These are phyloP conservation scores for Suhomyces sp. DNA, from an alignment of 805 yeast genomes.

Conservation along the genomic window DNA sequence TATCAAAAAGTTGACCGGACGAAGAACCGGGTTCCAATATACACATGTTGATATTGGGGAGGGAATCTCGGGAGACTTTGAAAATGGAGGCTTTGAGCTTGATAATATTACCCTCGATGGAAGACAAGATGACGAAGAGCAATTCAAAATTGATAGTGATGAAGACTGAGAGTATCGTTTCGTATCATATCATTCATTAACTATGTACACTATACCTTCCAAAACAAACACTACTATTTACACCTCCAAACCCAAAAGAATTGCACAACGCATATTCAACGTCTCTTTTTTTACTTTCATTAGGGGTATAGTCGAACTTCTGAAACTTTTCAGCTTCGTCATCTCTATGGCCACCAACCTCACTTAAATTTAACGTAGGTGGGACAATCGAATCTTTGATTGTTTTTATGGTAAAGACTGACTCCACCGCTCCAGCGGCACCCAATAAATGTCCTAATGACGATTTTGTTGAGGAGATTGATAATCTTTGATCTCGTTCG, in stretches of 20 bases:
- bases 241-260: slow-evolving; percentile 98
- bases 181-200: neutral
- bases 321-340: slow-evolving; percentile 42
- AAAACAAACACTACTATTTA: slow-evolving; percentile 74
- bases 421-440: slow-evolving; percentile 94
- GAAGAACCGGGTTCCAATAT: no score
- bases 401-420: slow-evolving; percentile 74
- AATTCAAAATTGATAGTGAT: slow-evolving; percentile 8
- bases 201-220: slow-evolving; percentile 13
- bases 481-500: slow-evolving; percentile 35
- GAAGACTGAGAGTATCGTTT: slow-evolving; percentile 1
- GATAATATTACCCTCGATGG: slow-evolving; percentile 3
- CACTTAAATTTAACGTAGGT: slow-evolving; percentile 72
- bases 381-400: slow-evolving; percentile 60
- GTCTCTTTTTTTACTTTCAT: slow-evolving; percentile 37
- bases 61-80: no score
- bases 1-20: neutral
- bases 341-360: slow-evolving; percentile 48
- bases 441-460: slow-evolving; percentile 93
- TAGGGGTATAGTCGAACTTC: slow-evolving; percentile 58
- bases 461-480: slow-evolving; percentile 83
- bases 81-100: slow-evolving; percentile 8
- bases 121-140: neutral
- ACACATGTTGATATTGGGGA: neutral
- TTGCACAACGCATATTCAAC: slow-evolving; percentile 71